Evolutionary conservation across 2,329 filamentous ascomycete species (phyloP), one percentile per base, ranked within the genome.

Genomic region (Madurella mycetomatis): DNA sequence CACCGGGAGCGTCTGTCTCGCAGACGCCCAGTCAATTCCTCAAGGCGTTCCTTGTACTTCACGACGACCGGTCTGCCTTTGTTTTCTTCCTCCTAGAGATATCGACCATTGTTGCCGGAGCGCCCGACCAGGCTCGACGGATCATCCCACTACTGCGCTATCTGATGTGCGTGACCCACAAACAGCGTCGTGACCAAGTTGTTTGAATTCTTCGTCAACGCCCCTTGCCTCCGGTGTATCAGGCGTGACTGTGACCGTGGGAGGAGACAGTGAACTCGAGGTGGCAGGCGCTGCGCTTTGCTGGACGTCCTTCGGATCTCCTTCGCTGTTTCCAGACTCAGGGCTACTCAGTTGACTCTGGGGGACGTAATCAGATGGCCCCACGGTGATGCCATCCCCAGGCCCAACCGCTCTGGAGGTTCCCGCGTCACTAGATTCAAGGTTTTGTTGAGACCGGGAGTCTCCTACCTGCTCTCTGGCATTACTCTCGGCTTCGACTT

Each of bases 231-330:
- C 69, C 2, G 79, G 77, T 1, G 79, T 81, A 15, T 74, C 77
- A 0, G 77, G 76, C 0, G 78, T 80, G n/a, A 81, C 62, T 41
- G 72, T 73, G 0, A 80, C 62, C 40, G 76, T 68, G 0, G 78
- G 77, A 0, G 74, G 65, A n/a, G 65, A 44, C 5, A 66, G 49
- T 18, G 49, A 55, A 15, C 56, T 63, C 1, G 53, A 55, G n/a
- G 52, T 62, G 31, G 68, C 64, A 2, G 65, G 60, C 2, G 68
- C 66, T 31, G 70, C 66, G 57, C 8, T 61, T 9, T 61, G 41
- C 53, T 62, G n/a, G 40, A 48, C 40, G 49, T 60, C 15, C 53
- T 55, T 17, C 16, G 52, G 39, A 42, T 55, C 46, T 12, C 45
- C 44, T 5, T 55, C 45, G n/a, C 31, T 18, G 16, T 18, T 17